A percentile compares a stretch with the other conserved stretches of the same genome.
Evolutionary conservation across 2,329 filamentous ascomycete genomes (phyloP).

Genomic region (Colletotrichum sp.): DNA sequence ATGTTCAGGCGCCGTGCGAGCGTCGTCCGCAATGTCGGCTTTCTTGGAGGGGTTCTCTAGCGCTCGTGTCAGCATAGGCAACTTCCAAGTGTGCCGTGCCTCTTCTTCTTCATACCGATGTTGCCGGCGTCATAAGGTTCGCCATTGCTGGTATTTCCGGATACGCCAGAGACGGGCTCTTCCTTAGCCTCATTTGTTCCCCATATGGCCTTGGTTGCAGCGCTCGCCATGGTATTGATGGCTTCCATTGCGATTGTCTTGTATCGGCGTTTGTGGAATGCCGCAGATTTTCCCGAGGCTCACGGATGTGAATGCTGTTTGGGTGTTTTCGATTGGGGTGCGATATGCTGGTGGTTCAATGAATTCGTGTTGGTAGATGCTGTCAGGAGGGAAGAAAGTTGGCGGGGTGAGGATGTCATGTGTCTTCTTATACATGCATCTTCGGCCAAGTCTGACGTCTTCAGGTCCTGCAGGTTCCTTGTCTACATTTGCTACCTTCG

Average conservation of each 20-base stretch:
- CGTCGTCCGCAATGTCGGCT: not conserved
- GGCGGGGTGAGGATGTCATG: not conserved
- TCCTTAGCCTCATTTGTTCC: conserved; percentile 43
- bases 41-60: conserved; percentile 4
- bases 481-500: not conserved
- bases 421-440: not conserved
- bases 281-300: not conserved
- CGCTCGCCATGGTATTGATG: conserved; percentile 57
- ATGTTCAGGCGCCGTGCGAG: not conserved
- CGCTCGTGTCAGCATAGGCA: not conserved
- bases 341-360: not conserved
- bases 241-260: conserved; percentile 61
- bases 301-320: not conserved
- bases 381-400: not conserved
- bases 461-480: not conserved
- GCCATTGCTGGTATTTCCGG: conserved; percentile 68
- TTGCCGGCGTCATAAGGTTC: conserved; percentile 86
- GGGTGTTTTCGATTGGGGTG: not conserved
- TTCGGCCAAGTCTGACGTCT: conserved; percentile 11
- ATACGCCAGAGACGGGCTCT: conserved; percentile 76
- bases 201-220: conserved; percentile 48
- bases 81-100: not conserved
- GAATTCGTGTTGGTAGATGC: not conserved
- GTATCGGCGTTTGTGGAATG: not conserved
- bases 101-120: conserved; percentile 46